A percentile compares a stretch with the other conserved stretches of the same genome.
Evolutionary conservation across 2,329 filamentous ascomycete genomes (phyloP).

Genomic region (Epichloe sibirici): DNA sequence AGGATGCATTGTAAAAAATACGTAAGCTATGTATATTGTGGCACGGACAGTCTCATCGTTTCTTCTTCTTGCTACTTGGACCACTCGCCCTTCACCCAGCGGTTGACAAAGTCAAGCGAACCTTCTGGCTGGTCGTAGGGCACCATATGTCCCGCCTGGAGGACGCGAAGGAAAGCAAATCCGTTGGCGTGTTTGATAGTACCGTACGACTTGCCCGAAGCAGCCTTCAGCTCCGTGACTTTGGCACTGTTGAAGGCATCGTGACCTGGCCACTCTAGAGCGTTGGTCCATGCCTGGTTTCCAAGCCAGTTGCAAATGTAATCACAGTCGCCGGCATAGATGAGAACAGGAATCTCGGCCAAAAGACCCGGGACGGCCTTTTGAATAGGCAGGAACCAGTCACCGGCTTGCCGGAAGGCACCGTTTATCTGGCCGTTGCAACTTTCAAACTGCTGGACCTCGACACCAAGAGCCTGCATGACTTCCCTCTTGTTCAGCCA

Average conservation of each 20-base stretch:
- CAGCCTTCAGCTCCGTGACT: conserved; percentile 56
- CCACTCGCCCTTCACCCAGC: conserved; percentile 86
- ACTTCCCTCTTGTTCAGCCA: conserved; percentile 80
- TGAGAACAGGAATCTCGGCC: conserved; percentile 81
- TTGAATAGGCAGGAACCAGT: conserved; percentile 98
- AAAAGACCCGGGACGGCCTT: conserved; percentile 74
- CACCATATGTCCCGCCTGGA: conserved; percentile 91
- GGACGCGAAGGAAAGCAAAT: conserved; percentile 90
- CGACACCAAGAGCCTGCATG: conserved; percentile 76
- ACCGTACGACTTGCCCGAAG: conserved; percentile 50
- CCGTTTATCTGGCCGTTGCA: conserved; percentile 97
- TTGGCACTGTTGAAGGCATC: conserved; percentile 63
- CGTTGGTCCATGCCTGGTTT: conserved; percentile 90
- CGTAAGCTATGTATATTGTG: not conserved
- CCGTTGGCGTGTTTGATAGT: conserved; percentile 78
- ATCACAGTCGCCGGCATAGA: conserved; percentile 86
- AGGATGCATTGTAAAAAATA: not conserved
- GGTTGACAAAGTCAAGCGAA: conserved; percentile 85
- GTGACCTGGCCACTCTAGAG: conserved; percentile 85
- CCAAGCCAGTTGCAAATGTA: conserved; percentile 98
- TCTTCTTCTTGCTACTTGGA: conserved; percentile 12
- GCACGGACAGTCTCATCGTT: not conserved
- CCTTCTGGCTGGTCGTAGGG: conserved; percentile 89
- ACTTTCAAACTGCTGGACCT: conserved; percentile 80
- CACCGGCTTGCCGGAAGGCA: conserved; percentile 91